Base-by-base conservation (phyloP, 2,329 filamentous ascomycete species). In the Lecanicillium sp. region DNA sequence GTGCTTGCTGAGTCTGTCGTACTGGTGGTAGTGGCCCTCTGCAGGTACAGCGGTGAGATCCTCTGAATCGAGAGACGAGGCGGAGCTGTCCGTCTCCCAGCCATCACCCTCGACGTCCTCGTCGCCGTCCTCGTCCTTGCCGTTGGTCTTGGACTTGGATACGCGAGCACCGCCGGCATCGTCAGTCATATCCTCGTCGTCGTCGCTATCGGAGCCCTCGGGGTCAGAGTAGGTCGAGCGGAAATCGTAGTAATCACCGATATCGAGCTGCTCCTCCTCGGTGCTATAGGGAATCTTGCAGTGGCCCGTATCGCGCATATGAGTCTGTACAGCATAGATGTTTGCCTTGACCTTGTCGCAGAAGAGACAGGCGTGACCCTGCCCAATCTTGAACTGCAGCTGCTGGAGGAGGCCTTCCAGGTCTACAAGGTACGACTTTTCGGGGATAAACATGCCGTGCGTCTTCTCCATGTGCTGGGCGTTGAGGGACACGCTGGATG, bases 231-330 rank as follows among this genome's bases (percentile, higher is more conserved):
- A 98, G 1, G 93, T 95, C 68, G 87, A 87, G 55, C 87, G 80
- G 76, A 98, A 98, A 63, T 98, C 93, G 67, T 98, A 98, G 66
- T 88, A 96, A 55, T 97, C 88, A 49, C 93, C 93, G 60, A 98
- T 88, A 48, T 94, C 89, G 24, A 97, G 78, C 70, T 96, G 89
- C 61, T 97, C 90, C 29, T 86, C 84, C 62, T 96, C 88, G 0
- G 83, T 85, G 44, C 84, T 83, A 65, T 91, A 98, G 0, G 89
- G 90, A 57, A 98, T 94, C 78, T 90, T 95, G 77, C 91, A 97
- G 68, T 98, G 93, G 1, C 89, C 86, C 63, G 90, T 91, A 64
- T 98, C 93, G 37, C 89, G 84, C 93, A 98, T 98, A 65, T 98
- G 93, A 1, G 90, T 96, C 62, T 96, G 90, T 21, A 90, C 81